Evolutionary conservation across 2,329 filamentous ascomycete genomes (phyloP).

Genomic region (Harringtonia lauricola): DNA sequence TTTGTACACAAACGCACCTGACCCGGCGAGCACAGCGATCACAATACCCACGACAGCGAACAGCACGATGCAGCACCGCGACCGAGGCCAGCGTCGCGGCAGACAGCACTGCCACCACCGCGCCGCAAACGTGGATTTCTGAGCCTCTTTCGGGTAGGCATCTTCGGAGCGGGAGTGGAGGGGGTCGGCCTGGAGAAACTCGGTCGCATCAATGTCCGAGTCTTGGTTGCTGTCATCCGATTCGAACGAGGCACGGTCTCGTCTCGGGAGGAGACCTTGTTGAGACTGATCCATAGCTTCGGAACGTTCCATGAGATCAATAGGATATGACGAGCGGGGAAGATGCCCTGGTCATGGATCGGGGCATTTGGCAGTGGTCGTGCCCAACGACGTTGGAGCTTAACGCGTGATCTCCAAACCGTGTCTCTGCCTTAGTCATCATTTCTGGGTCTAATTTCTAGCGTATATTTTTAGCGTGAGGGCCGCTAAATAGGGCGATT

Average conservation of each 20-base stretch:
- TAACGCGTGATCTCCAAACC: too few relatives aligned
- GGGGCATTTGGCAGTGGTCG: too few relatives aligned
- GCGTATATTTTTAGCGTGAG: too few relatives aligned
- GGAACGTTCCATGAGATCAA: too few relatives aligned
- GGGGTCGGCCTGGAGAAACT: constrained; percentile 17
- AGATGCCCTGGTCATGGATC: too few relatives aligned
- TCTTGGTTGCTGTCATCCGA: constrained; percentile 15
- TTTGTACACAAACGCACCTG: constrained; percentile 35
- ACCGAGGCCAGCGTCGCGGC: not conserved
- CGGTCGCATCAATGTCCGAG: constrained; percentile 21
- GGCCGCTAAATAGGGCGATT: too few relatives aligned
- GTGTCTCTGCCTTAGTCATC: too few relatives aligned
- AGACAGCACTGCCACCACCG: not conserved
- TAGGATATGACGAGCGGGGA: too few relatives aligned
- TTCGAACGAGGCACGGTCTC: constrained; percentile 1
- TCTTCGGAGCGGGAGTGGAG: constrained; percentile 1
- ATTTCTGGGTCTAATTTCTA: too few relatives aligned
- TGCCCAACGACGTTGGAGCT: too few relatives aligned
- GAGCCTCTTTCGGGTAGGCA: not conserved
- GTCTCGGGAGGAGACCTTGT: too few relatives aligned
- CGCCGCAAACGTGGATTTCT: constrained; percentile 8
- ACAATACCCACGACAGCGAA: constrained; percentile 20
- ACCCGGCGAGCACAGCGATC: constrained; percentile 27
- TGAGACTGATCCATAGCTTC: too few relatives aligned
- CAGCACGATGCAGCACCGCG: constrained; percentile 24